phyloP scores from a whole-genome alignment of 2,329 filamentous ascomycete species.

The Lecanoromycetidae sp. region DNA sequence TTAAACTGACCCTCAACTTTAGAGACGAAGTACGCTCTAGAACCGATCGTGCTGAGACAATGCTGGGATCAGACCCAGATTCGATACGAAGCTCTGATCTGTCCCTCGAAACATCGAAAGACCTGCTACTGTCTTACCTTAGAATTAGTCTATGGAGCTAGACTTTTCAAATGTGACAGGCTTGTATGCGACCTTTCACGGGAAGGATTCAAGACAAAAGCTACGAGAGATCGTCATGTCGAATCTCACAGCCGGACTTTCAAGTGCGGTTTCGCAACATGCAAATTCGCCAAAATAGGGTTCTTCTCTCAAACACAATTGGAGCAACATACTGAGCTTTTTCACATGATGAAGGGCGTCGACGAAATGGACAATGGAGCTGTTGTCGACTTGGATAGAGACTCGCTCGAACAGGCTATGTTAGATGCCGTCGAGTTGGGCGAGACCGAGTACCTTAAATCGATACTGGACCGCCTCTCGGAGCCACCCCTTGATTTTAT shows the following conservation, averaged over 20 bases:
- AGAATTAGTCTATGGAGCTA: background rate
- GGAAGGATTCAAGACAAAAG: background rate
- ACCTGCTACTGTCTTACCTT: background rate
- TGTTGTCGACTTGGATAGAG: background rate
- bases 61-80: constrained; percentile 2
- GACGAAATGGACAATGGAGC: background rate
- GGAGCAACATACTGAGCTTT: constrained; percentile 1
- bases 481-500: constrained; percentile 3
- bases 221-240: background rate
- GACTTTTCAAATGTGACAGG: background rate
- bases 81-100: constrained; percentile 1
- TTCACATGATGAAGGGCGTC: background rate
- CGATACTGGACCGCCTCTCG: background rate
- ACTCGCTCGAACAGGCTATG: constrained; percentile 1
- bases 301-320: constrained; percentile 5
- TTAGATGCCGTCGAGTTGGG: constrained; percentile 3
- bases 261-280: constrained; percentile 2
- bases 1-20: background rate
- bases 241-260: constrained; percentile 1
- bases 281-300: background rate
- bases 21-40: background rate
- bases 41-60: background rate
- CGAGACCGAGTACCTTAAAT: background rate
- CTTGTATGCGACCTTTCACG: background rate
- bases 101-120: background rate